phyloP scores from a whole-genome alignment of 2,329 filamentous ascomycete genomes.

The Cephalotrichum gorgonifer region DNA sequence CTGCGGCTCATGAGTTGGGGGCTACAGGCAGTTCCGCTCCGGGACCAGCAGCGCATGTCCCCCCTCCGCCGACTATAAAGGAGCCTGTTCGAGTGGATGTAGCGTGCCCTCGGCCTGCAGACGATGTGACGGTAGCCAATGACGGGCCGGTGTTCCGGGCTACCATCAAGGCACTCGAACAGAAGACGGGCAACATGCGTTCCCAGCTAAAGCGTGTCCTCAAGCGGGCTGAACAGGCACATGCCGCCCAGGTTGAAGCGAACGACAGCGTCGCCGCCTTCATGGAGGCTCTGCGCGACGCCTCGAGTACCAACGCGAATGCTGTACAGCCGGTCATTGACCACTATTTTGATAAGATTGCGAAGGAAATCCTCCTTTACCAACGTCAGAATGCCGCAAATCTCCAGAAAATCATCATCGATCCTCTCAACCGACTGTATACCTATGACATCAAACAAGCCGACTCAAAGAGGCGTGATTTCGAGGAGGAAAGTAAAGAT shows the following conservation, averaged over 20 bases:
- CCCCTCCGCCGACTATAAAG: conserved; percentile 11
- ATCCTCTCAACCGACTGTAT: conserved; percentile 85
- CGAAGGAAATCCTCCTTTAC: conserved; percentile 77
- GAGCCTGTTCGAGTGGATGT: conserved; percentile 74
- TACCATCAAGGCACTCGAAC: conserved; percentile 91
- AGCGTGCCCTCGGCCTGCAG: conserved; percentile 72
- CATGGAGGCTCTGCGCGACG: conserved; percentile 76
- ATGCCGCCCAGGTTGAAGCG: conserved; percentile 67
- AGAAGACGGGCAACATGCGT: conserved; percentile 93
- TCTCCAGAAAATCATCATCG: conserved; percentile 87
- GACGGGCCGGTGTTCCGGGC: conserved; percentile 94
- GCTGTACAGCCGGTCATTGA: conserved; percentile 95
- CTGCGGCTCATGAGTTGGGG: conserved; percentile 8
- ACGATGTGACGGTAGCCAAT: conserved; percentile 76
- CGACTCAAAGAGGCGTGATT: conserved; percentile 92
- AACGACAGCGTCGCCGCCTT: conserved; percentile 80
- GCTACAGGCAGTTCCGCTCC: not conserved
- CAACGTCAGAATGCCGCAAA: conserved; percentile 77
- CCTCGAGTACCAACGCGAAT: conserved; percentile 83
- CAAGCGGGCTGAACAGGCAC: conserved; percentile 83
- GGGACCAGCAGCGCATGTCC: not conserved
- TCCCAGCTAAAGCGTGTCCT: conserved; percentile 92
- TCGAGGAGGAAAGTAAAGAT: conserved; percentile 97
- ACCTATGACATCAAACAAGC: conserved; percentile 96
- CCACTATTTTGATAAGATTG: conserved; percentile 97